phyloP scores from a whole-genome alignment of 306 rosid species.

The Casuarina cunninghamiana region DNA sequence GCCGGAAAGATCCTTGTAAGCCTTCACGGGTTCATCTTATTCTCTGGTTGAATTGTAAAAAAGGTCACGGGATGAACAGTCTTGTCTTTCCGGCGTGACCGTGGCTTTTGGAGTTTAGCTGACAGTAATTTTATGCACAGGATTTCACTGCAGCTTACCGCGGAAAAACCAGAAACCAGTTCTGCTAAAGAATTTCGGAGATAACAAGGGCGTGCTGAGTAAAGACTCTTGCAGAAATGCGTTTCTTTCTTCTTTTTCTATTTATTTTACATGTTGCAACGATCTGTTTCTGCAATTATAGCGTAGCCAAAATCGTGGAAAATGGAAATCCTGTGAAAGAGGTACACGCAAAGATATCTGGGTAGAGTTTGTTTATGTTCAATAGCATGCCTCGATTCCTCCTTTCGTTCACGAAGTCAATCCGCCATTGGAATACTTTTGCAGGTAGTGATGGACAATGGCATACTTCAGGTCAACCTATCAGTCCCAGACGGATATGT shows the following conservation, averaged over 20 bases:
- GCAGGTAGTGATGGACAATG: conserved; percentile 97
- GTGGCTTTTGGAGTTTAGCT: neutral
- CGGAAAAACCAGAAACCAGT: neutral
- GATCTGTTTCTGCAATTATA: too few species aligned
- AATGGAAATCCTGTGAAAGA: neutral
- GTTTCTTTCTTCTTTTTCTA: neutral
- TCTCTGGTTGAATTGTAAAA: neutral
- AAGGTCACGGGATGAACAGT: neutral
- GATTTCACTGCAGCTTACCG: neutral
- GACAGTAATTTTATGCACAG: neutral
- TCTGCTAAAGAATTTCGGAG: neutral
- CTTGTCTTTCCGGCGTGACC: neutral
- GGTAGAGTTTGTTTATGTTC: conserved; percentile 43
- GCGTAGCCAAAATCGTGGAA: neutral
- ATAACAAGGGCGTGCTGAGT: too few species aligned
- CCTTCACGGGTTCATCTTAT: neutral
- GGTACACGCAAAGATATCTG: too few species aligned
- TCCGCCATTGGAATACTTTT: conserved; percentile 65
- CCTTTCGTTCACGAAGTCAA: conserved; percentile 71
- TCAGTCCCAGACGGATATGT: conserved; percentile 83
- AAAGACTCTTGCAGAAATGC: too few species aligned
- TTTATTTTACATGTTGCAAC: neutral
- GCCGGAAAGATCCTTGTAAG: conserved; percentile 2
- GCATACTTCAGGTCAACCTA: conserved; percentile 76
- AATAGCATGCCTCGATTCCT: conserved; percentile 86